phyloP scores from a whole-genome alignment of 1,284 basidiomycete genomes.

The Athelia psychrophila region DNA sequence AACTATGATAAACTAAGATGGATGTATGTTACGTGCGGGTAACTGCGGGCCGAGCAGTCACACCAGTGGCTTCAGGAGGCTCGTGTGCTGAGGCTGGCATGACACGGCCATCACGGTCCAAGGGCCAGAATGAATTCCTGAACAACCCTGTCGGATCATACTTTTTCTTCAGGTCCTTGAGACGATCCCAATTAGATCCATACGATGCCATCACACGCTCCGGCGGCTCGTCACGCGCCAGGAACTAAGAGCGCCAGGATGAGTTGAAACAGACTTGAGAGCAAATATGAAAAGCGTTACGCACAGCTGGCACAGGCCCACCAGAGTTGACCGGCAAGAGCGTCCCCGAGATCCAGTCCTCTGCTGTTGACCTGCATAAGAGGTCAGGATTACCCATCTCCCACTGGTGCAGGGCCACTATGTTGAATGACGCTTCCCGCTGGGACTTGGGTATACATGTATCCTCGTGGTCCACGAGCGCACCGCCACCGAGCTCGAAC shows the following conservation, averaged over 20 bases:
- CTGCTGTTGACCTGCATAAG: slow-evolving; percentile 75
- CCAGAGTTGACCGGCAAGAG: slow-evolving; percentile 68
- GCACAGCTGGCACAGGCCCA: slow-evolving; percentile 79
- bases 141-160: slow-evolving; percentile 79
- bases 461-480: slow-evolving; percentile 70
- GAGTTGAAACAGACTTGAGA: slow-evolving; percentile 7
- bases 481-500: slow-evolving; percentile 86
- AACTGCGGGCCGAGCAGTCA: too few species aligned
- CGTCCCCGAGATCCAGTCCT: slow-evolving; percentile 78
- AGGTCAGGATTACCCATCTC: slow-evolving; percentile 78
- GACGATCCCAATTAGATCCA: slow-evolving; percentile 68
- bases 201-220: slow-evolving; percentile 66
- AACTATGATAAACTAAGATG: not conserved
- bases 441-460: slow-evolving; percentile 74
- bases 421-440: slow-evolving; percentile 78
- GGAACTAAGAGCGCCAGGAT: slow-evolving; percentile 51
- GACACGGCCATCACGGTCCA: slow-evolving; percentile 47
- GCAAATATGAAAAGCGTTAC: slow-evolving; percentile 15
- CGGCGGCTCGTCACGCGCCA: slow-evolving; percentile 66
- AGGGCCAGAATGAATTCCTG: slow-evolving; percentile 74
- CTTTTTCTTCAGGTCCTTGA: slow-evolving; percentile 64
- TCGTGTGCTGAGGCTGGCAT: slow-evolving; percentile 54
- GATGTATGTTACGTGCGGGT: slow-evolving; percentile 12
- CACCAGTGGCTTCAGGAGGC: slow-evolving; percentile 25
- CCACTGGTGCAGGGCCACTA: slow-evolving; percentile 92